phyloP scores from a whole-genome alignment of 1,139 yeast species.

The Scheffersomyces quercinus region DNA sequence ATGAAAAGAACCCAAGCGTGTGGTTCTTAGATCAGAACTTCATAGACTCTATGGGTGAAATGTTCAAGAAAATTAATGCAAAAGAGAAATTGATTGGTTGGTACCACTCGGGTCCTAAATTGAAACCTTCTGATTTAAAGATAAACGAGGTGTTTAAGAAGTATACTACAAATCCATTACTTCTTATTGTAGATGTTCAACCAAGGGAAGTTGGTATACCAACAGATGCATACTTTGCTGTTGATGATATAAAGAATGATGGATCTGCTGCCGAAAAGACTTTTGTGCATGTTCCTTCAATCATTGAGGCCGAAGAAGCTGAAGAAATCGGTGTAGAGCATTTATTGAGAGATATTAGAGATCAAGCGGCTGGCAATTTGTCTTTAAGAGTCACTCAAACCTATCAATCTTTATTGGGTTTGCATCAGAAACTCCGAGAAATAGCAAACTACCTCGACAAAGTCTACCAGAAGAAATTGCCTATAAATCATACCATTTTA shows the following conservation, averaged over 20 bases:
- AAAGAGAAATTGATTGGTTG: slow-evolving; percentile 95
- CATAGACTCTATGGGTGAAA: slow-evolving; percentile 94
- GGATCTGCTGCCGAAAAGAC: slow-evolving; percentile 95
- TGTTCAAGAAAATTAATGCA: slow-evolving; percentile 97
- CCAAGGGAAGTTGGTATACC: slow-evolving; percentile 85
- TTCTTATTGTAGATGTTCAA: slow-evolving; percentile 89
- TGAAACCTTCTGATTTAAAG: slow-evolving; percentile 82
- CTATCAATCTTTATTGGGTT: slow-evolving; percentile 82
- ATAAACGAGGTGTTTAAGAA: slow-evolving; percentile 87
- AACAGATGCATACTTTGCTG: slow-evolving; percentile 91
- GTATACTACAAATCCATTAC: slow-evolving; percentile 78
- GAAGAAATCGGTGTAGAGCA: slow-evolving; percentile 99
- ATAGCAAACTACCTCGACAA: slow-evolving; percentile 79
- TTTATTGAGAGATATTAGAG: slow-evolving; percentile 87
- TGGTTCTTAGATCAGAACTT: slow-evolving; percentile 98
- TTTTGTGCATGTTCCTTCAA: slow-evolving; percentile 88
- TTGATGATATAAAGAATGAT: slow-evolving; percentile 94
- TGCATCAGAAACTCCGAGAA: slow-evolving; percentile 77
- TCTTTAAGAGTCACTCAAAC: slow-evolving; percentile 87
- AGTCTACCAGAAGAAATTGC: slow-evolving; percentile 70
- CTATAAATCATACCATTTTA: slow-evolving; percentile 85
- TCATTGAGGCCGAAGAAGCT: slow-evolving; percentile 97
- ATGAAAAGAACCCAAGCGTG: slow-evolving; percentile 86
- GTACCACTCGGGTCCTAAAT: slow-evolving; percentile 98
- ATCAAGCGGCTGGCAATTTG: slow-evolving; percentile 93